These are phyloP conservation scores for Wickerhamiella azyma DNA, from an alignment of 805 yeast species.

Conservation along the genomic window DNA sequence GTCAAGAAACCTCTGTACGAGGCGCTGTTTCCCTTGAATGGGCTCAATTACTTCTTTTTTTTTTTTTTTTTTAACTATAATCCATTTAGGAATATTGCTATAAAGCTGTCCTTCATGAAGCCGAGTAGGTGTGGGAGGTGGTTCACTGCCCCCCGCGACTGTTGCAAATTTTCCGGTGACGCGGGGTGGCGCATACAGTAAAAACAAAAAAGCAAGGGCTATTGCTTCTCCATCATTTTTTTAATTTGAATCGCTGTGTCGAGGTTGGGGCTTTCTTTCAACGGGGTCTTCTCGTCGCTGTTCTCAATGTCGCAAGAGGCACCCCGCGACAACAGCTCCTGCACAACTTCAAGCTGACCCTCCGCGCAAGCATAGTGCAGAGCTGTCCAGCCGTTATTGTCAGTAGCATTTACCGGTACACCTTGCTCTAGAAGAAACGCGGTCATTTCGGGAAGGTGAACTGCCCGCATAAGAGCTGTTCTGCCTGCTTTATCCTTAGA, in stretches of 20 bases:
- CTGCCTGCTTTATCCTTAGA: constrained; percentile 53
- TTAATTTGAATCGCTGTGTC: constrained; percentile 1
- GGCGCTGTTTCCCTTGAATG: no score
- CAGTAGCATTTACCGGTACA: constrained; percentile 56
- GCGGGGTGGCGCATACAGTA: no score
- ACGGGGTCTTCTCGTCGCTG: constrained; percentile 32
- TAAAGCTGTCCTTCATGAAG: no score
- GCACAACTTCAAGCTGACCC: constrained; percentile 70
- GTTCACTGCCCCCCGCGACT: no score
- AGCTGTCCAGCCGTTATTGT: constrained; percentile 64
- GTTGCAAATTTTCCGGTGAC: no score
- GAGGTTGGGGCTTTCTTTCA: constrained; percentile 34
- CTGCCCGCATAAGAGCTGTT: constrained; percentile 70
- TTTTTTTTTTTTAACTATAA: no score
- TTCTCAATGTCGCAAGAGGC: constrained; percentile 41
- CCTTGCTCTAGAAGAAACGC: constrained; percentile 39
- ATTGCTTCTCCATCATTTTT: background rate
- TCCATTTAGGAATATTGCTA: no score
- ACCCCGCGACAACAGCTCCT: constrained; percentile 43
- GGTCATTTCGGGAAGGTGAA: constrained; percentile 45
- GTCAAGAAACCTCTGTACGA: no score
- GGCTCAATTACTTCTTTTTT: no score
- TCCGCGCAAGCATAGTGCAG: constrained; percentile 84
- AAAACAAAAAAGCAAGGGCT: no score
- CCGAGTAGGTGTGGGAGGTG: no score